phyloP scores from a whole-genome alignment of 805 yeast genomes.

The Yamadazyma akitaensis region DNA sequence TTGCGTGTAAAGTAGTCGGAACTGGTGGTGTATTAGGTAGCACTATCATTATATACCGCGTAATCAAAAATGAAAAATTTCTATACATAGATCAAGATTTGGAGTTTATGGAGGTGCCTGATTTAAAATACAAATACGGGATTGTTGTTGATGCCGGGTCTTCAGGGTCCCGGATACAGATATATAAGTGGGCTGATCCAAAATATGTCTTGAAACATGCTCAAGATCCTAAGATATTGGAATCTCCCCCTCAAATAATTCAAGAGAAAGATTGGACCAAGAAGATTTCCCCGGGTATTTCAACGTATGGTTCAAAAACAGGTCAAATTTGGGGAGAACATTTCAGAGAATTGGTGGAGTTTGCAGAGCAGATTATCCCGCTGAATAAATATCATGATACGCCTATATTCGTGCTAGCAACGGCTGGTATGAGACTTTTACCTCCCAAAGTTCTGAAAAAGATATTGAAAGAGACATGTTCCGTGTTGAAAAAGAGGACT shows the following conservation, averaged over 20 bases:
- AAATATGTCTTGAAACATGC: slow-evolving; percentile 16
- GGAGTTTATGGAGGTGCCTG: slow-evolving; percentile 12
- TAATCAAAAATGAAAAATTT: slow-evolving; percentile 1
- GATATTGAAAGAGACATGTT: slow-evolving; percentile 62
- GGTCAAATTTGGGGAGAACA: slow-evolving; percentile 68
- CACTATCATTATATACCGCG: slow-evolving; percentile 11
- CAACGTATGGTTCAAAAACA: slow-evolving; percentile 54
- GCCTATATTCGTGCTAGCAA: slow-evolving; percentile 87
- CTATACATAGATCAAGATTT: background rate
- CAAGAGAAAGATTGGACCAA: slow-evolving; percentile 66
- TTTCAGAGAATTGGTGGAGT: slow-evolving; percentile 57
- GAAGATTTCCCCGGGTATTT: slow-evolving; percentile 82
- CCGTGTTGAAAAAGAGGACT: slow-evolving; percentile 49
- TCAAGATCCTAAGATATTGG: slow-evolving; percentile 31
- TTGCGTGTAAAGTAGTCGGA: slow-evolving; percentile 1
- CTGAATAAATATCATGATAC: slow-evolving; percentile 55
- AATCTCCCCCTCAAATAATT: slow-evolving; percentile 64
- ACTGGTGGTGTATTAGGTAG: slow-evolving; percentile 14
- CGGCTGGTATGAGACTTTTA: slow-evolving; percentile 93
- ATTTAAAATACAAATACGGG: slow-evolving; percentile 52
- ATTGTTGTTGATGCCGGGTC: slow-evolving; percentile 95
- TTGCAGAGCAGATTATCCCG: slow-evolving; percentile 74
- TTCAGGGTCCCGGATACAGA: slow-evolving; percentile 85
- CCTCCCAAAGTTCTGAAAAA: slow-evolving; percentile 49
- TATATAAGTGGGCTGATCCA: slow-evolving; percentile 73